These are phyloP conservation scores for Penicilliopsis zonata DNA, from an alignment of 495 filamentous ascomycete genomes.

Conservation along the genomic window DNA sequence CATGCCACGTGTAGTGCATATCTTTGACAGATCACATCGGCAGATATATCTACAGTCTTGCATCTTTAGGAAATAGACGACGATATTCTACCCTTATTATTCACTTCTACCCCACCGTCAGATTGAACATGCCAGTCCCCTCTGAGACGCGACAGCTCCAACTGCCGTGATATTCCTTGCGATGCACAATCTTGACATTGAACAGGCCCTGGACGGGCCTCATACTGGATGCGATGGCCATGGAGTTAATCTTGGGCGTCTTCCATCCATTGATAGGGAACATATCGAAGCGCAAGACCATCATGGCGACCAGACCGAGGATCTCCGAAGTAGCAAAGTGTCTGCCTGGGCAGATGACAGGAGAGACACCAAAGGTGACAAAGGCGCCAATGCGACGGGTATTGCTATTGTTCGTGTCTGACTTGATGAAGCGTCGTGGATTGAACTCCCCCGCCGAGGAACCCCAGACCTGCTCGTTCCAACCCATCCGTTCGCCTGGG, in stretches of 20 bases:
- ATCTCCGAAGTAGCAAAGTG: slow-evolving; percentile 35
- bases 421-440: slow-evolving; percentile 16
- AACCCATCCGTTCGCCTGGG: slow-evolving; percentile 11
- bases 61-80: too few species aligned
- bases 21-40: too few species aligned
- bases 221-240: slow-evolving; percentile 10
- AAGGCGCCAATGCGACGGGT: slow-evolving; percentile 15
- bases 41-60: too few species aligned
- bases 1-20: too few species aligned
- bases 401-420: slow-evolving; percentile 3
- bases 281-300: slow-evolving; percentile 30
- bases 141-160: slow-evolving; percentile 13
- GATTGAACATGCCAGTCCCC: slow-evolving; percentile 13
- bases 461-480: slow-evolving; percentile 16
- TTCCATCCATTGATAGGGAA: slow-evolving; percentile 8
- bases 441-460: slow-evolving; percentile 13
- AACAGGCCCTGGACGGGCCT: slow-evolving; percentile 6
- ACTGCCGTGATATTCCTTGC: slow-evolving; percentile 12
- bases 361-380: slow-evolving; percentile 30
- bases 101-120: slow-evolving; percentile 15
- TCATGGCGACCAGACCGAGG: slow-evolving; percentile 19
- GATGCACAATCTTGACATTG: slow-evolving; percentile 6
- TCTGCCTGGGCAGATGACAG: slow-evolving; percentile 31
- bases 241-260: slow-evolving; percentile 8
- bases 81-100: too few species aligned